phyloP scores from a whole-genome alignment of 176 grass and related monocot genomes.

The Phragmites australis region DNA sequence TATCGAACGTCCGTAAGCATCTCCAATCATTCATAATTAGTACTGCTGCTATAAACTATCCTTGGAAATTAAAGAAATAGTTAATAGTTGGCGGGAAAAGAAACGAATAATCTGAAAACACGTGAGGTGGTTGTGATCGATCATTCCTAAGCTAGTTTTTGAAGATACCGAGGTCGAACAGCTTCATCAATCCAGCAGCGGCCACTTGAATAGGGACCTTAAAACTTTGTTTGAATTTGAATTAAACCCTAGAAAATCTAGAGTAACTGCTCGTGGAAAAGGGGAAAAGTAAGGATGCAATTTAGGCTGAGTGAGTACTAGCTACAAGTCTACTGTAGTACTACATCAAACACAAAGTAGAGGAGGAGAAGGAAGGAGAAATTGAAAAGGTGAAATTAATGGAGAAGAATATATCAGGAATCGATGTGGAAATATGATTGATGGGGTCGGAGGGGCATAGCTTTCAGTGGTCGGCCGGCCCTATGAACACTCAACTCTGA shows the following conservation, averaged over 20 bases:
- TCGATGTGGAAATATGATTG: constrained; percentile 36
- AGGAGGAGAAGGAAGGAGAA: neutral
- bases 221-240: too few species aligned
- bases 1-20: neutral
- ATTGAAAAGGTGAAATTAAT: constrained; percentile 1
- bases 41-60: neutral
- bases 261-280: too few species aligned
- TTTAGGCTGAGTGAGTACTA: too few species aligned
- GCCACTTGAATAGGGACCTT: too few species aligned
- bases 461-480: constrained; percentile 44
- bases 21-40: too few species aligned
- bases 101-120: neutral
- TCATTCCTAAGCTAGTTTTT: constrained; percentile 30
- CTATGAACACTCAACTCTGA: constrained; percentile 42
- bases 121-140: neutral
- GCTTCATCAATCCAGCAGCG: too few species aligned
- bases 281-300: neutral
- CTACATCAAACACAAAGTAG: neutral
- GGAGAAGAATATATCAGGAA: neutral
- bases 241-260: too few species aligned
- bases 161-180: too few species aligned
- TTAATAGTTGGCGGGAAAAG: neutral
- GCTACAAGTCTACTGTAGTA: neutral
- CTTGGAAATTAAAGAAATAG: neutral
- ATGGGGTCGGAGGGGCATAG: constrained; percentile 45